Conservation (phyloP, 1,284 basidiomycete species). For the Moesziomyces parantarcticus region DNA sequence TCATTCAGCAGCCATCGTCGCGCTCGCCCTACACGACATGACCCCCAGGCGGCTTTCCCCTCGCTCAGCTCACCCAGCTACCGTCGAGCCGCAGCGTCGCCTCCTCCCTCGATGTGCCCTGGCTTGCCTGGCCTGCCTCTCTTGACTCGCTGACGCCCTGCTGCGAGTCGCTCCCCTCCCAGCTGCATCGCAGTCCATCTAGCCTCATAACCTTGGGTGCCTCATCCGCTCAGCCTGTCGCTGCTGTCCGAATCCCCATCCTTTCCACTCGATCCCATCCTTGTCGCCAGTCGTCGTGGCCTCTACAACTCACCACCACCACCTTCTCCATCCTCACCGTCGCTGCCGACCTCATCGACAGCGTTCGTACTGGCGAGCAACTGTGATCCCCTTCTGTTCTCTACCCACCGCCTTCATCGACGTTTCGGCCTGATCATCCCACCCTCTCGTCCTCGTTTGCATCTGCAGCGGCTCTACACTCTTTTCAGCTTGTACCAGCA, state of each 20-base stretch:
- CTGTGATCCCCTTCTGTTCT: not conserved
- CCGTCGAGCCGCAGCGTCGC: not conserved
- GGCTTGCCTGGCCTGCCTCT: slow-evolving; percentile 1
- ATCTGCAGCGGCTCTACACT: not conserved
- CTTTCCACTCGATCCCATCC: slow-evolving; percentile 5
- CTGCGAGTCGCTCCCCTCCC: slow-evolving; percentile 11
- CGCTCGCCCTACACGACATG: slow-evolving; percentile 1
- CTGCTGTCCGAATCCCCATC: slow-evolving; percentile 6
- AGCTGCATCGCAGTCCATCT: slow-evolving; percentile 2
- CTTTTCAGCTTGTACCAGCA: not conserved
- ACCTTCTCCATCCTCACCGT: not conserved
- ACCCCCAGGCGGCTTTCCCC: no score
- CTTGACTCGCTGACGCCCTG: slow-evolving; percentile 7
- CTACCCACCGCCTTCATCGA: slow-evolving; percentile 6
- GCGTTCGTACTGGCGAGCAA: no score
- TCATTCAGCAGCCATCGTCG: not conserved
- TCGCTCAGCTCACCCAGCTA: not conserved
- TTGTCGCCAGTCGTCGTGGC: slow-evolving; percentile 7
- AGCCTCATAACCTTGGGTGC: slow-evolving; percentile 18
- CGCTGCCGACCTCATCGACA: not conserved
- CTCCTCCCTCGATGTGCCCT: not conserved
- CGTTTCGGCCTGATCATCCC: not conserved
- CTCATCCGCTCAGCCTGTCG: slow-evolving; percentile 9
- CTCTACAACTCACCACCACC: slow-evolving; percentile 1
- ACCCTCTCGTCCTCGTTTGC: not conserved